Evolutionary conservation across 2,329 filamentous ascomycete species (phyloP), one percentile per base, ranked within the genome.

Genomic region (Sporothrix variecibatus): DNA sequence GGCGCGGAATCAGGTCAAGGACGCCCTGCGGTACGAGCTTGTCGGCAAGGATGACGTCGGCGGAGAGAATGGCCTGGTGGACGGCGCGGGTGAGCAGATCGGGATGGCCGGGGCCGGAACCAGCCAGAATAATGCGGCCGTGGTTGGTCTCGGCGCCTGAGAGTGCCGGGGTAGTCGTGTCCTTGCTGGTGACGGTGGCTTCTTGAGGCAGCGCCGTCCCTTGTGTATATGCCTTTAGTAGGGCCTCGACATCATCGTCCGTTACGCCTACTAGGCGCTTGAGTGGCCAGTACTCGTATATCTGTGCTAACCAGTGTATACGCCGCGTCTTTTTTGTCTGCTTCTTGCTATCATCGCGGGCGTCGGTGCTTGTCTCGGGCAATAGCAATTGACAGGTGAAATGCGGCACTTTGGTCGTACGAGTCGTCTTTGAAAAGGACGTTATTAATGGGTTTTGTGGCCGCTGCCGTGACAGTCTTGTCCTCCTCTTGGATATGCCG

Each of bases 241-340:
- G 89, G 12, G 84, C 82, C 20, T 93, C 90, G 8, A 98, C 90
- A 78, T 98, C 95, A 9, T 88, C 87, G 79, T 97, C 94, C 3
- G 89, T 92, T 76, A 98, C 92, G 53, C 88, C 87, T 7, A 94
- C 94, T 1, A 99, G 88, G 23, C 93, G 90, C 76, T 91, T 91
- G 31, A 99, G 86, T 1, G 96, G 95, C 96, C 96, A 99, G 83
- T 99, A 99, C 85, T 99, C 96, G 86, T 96, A 99, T 71, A 99
- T 94, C 81, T 99, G 96, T 23, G 93, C 90, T 0, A 99, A 86
- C 96, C 96, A 99, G 74, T 96, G 89, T 86, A 97, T 95, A 70
- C 96, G 89, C 75, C 95, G 87, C 28, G 89, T 94, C 80, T 94
- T 94, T 20, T 90, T 9, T 28, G n/a, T 26, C n/a, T 64, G 64